A percentile compares a stretch with the other conserved stretches of the same genome.
Conservation (phyloP, 805 yeast species). For the Saccharomycopsis synnaedendra region DNA sequence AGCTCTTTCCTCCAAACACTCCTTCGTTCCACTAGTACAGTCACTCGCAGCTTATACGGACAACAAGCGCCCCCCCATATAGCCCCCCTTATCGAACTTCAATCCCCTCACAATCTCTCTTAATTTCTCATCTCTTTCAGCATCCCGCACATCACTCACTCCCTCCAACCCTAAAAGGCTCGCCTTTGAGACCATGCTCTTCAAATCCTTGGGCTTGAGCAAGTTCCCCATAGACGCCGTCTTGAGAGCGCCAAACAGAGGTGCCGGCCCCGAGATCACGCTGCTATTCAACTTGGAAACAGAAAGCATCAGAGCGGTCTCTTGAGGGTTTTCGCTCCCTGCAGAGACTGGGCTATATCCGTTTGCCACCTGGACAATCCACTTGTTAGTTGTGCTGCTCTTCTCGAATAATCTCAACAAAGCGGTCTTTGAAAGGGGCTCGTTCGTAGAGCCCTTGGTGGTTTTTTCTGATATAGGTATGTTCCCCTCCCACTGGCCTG, state of each 20-base stretch:
- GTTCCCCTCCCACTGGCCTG: conserved; percentile 2
- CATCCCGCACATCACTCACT: neutral
- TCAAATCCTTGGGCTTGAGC: conserved; percentile 1
- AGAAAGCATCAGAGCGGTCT: neutral
- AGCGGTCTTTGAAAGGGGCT: neutral
- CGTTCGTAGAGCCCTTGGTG: too few species aligned
- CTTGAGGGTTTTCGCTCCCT: neutral
- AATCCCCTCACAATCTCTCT: neutral
- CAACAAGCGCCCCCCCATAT: too few species aligned
- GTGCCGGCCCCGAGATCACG: neutral
- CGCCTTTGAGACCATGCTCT: neutral
- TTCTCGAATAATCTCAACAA: conserved; percentile 1
- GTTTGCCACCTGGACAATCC: conserved; percentile 8
- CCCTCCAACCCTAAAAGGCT: neutral
- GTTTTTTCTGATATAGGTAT: neutral
- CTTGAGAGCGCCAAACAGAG: neutral
- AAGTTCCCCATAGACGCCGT: neutral
- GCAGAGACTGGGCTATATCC: too few species aligned
- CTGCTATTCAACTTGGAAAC: neutral
- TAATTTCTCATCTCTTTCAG: neutral
- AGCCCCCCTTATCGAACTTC: neutral
- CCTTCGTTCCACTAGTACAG: too few species aligned
- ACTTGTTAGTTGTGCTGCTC: conserved; percentile 6
- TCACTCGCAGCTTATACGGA: too few species aligned
- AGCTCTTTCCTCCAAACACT: too few species aligned